Evolutionary conservation across 345 rosid species (phyloP), one percentile per base, ranked within the genome.

Genomic region (Salix suchowensis): DNA sequence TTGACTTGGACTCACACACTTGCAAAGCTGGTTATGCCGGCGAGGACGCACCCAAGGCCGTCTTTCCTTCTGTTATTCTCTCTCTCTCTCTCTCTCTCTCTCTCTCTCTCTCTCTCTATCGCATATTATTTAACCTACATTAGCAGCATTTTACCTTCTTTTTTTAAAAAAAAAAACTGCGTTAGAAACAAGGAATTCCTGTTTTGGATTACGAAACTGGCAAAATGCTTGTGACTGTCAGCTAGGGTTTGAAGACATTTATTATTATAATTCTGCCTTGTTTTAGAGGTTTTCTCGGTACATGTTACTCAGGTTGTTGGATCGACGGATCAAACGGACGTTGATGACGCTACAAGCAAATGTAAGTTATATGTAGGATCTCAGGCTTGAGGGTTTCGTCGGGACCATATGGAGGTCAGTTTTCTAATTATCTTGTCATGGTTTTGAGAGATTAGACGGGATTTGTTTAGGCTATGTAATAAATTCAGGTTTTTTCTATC

Each of bases 11-110:
- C 23, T 91, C 97, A 46, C 98, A 94, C 88, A 94, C 98, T 78
- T 96, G 98, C 85, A 96, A 96, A 76, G 99, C 99, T 65, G 99
- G 99, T 75, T 96, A 94, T 82, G 99, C 99, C 7, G 98, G 98
- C 6, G 99, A 96, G 88, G 99, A 96, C 87, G 97, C 97, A 80
- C 98, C 98, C 54, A 96, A 96, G 84, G 99, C 99, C 50, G 98
- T 96, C 7, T 96, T 96, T 71, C 97, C 99, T 80, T 94, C 99
- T 36, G 97, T 94, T 77, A 89, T 30, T 30, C 32, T 30, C 32
- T 30, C 32, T 30, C 32, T 30, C 32, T 30, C 32, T 30, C 32
- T 30, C 18, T 65, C 36, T 30, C 32, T 28, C 30, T 28, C 30
- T 28, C 30, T 28, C 30, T 28, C 30, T 28, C 30, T 28, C 30